Percentiles rank a stretch among this genome's conserved stretches.
Conservation (phyloP, 345 rosid species). For the Brassica juncea region DNA sequence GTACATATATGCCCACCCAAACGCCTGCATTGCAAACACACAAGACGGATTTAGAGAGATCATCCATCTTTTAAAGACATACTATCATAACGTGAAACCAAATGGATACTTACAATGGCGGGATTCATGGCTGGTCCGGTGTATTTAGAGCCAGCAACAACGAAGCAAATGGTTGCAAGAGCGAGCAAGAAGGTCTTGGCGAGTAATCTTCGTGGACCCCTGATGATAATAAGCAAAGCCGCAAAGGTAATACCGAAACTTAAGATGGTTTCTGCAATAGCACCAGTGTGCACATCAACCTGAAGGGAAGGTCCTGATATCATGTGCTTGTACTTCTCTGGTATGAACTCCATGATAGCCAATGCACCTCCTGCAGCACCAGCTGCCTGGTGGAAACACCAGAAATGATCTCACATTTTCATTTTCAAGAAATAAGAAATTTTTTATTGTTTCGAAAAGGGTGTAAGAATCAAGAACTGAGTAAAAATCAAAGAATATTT, state of each 20-base stretch:
- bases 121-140: slow-evolving; percentile 99
- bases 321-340: slow-evolving; percentile 75
- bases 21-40: slow-evolving; percentile 62
- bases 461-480: neutral
- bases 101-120: slow-evolving; percentile 74
- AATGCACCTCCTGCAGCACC: slow-evolving; percentile 94
- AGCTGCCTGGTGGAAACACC: slow-evolving; percentile 58
- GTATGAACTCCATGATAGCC: slow-evolving; percentile 79
- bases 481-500: neutral
- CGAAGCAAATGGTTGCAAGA: slow-evolving; percentile 58
- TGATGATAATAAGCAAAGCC: slow-evolving; percentile 70
- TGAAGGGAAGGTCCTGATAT: slow-evolving; percentile 75
- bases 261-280: slow-evolving; percentile 84
- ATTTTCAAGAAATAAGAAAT: neutral
- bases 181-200: slow-evolving; percentile 71
- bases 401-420: neutral
- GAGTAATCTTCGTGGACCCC: slow-evolving; percentile 62
- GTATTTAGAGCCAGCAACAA: slow-evolving; percentile 64
- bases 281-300: slow-evolving; percentile 90
- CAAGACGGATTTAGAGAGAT: neutral
- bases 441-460: neutral
- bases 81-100: neutral
- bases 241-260: slow-evolving; percentile 76
- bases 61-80: neutral
- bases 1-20: slow-evolving; percentile 90